Evolutionary conservation across 495 filamentous ascomycete species (phyloP).

Genomic region (Penicillium maclennaniae): DNA sequence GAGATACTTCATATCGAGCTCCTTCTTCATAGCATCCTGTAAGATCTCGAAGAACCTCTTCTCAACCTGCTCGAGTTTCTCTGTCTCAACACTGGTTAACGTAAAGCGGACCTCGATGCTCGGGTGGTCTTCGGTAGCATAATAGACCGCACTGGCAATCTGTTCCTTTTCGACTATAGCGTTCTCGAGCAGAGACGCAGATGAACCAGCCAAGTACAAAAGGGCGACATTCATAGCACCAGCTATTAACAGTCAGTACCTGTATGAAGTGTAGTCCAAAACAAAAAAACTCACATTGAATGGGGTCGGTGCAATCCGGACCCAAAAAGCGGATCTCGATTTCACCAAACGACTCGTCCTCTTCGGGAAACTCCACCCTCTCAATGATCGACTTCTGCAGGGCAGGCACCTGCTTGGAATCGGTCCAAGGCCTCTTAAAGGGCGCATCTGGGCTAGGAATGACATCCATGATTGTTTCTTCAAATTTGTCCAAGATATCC

Average conservation of each 20-base stretch:
- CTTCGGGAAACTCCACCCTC: conserved; percentile 89
- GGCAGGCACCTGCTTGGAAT: conserved; percentile 71
- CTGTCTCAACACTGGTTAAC: conserved; percentile 79
- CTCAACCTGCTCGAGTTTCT: conserved; percentile 78
- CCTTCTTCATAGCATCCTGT: conserved; percentile 70
- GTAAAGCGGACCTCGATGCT: conserved; percentile 78
- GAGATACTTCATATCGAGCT: conserved; percentile 85
- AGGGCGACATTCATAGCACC: conserved; percentile 73
- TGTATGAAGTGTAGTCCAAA: neutral
- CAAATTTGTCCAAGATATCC: conserved; percentile 78
- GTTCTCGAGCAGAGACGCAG: conserved; percentile 87
- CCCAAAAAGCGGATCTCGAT: conserved; percentile 80
- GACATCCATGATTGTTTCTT: conserved; percentile 76
- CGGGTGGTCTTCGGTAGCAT: conserved; percentile 71
- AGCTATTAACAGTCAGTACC: conserved; percentile 30
- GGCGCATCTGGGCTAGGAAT: conserved; percentile 69
- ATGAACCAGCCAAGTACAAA: conserved; percentile 85
- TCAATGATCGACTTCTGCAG: conserved; percentile 66
- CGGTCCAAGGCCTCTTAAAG: conserved; percentile 87
- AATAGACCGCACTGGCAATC: conserved; percentile 76
- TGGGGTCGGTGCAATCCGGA: conserved; percentile 65
- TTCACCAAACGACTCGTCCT: conserved; percentile 90
- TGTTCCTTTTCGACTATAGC: conserved; percentile 90
- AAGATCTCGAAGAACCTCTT: conserved; percentile 80
- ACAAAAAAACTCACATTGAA: conserved; percentile 41